Conservation (phyloP, 352 stramenopile genomes). For the Globisporangium cederbergense region DNA sequence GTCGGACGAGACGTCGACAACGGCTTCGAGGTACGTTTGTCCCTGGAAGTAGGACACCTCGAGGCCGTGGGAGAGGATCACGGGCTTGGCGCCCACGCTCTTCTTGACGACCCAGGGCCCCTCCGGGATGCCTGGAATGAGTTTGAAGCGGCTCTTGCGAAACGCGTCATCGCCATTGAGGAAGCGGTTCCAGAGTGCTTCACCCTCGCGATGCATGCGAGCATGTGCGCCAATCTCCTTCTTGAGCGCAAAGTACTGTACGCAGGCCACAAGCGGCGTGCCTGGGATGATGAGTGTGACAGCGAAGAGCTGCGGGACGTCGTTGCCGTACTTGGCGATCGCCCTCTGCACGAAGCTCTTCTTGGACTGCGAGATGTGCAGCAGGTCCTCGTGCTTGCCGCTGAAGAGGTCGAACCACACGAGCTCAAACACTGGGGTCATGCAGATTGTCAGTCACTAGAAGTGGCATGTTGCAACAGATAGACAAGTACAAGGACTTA, state of each 20-base stretch:
- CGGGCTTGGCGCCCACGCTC: conserved; percentile 70
- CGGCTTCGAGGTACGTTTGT: conserved; percentile 64
- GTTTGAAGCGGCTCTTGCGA: conserved; percentile 70
- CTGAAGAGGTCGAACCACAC: conserved; percentile 83
- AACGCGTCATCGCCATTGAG: conserved; percentile 61
- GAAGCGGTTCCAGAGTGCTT: conserved; percentile 62
- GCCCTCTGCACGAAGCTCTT: conserved; percentile 71
- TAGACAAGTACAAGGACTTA: conserved; percentile 24
- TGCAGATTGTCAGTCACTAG: background rate
- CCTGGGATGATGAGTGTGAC: conserved; percentile 75
- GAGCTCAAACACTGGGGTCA: conserved; percentile 64
- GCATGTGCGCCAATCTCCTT: conserved; percentile 17
- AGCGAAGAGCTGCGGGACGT: conserved; percentile 70
- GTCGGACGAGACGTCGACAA: conserved; percentile 77
- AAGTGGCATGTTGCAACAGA: background rate
- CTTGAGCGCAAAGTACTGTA: conserved; percentile 75
- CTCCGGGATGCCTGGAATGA: conserved; percentile 75
- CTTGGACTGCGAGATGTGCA: conserved; percentile 60
- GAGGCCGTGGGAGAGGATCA: conserved; percentile 68
- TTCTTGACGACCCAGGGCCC: conserved; percentile 82
- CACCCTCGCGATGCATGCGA: conserved; percentile 25
- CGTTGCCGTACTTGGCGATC: conserved; percentile 55
- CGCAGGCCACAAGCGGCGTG: conserved; percentile 54
- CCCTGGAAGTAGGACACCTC: conserved; percentile 63
- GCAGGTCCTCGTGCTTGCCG: conserved; percentile 57